Evolutionary conservation across 2,329 filamentous ascomycete species (phyloP).

Genomic region (Sporothrix mexicana): DNA sequence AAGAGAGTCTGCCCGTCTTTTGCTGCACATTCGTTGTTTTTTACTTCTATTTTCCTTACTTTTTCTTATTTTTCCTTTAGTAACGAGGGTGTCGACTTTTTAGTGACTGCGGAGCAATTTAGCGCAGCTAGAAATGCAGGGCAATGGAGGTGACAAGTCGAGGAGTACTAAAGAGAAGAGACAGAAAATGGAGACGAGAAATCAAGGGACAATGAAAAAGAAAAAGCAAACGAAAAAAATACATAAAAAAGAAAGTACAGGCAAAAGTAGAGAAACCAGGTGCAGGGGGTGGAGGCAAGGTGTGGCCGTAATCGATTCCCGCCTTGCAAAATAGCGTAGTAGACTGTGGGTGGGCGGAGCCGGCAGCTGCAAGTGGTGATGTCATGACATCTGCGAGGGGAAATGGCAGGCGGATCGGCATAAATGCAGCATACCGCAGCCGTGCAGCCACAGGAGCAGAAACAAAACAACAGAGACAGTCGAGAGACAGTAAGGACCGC

Average conservation of each 20-base stretch:
- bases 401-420: constrained; percentile 8
- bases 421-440: constrained; percentile 18
- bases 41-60: not conserved
- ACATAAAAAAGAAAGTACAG: not conserved
- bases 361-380: constrained; percentile 31
- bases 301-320: constrained; percentile 25
- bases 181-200: constrained; percentile 10
- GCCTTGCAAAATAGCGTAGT: constrained; percentile 16
- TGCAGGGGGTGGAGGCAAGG: constrained; percentile 1
- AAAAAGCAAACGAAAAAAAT: not conserved
- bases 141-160: constrained; percentile 20
- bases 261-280: not conserved
- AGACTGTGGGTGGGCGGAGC: constrained; percentile 17
- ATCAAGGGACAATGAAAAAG: constrained; percentile 9
- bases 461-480: not conserved
- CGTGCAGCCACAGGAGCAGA: not conserved
- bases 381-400: constrained; percentile 31
- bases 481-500: not conserved
- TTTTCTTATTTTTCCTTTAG: not conserved
- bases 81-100: not conserved
- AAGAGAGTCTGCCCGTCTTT: not conserved
- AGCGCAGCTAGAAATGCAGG: constrained; percentile 24
- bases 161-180: constrained; percentile 14
- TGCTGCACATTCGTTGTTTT: not conserved
- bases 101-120: constrained; percentile 16